These are phyloP conservation scores for Globisporangium abappressorium DNA, from an alignment of 352 stramenopile genomes.

Conservation along the genomic window DNA sequence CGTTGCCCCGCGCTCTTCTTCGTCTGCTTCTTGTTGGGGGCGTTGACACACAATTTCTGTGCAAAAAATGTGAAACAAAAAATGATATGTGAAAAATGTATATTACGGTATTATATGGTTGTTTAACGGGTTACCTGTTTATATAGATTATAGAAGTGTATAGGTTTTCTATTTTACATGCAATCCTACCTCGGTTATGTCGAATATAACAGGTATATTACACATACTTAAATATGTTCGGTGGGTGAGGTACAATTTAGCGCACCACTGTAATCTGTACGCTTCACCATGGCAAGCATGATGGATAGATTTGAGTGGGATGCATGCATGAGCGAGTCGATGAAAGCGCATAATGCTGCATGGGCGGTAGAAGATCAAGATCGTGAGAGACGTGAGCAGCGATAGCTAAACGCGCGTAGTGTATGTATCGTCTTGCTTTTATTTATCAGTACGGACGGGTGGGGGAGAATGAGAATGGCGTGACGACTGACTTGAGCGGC, in stretches of 20 bases:
- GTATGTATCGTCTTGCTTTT: conserved; percentile 5
- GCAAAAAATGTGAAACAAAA: not conserved
- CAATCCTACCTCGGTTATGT: too few species aligned
- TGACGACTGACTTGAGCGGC: not conserved
- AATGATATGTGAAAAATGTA: too few species aligned
- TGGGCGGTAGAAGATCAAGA: not conserved
- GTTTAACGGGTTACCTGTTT: too few species aligned
- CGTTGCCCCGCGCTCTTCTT: not conserved
- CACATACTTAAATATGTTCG: too few species aligned
- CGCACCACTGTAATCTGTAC: not conserved
- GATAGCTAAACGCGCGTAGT: not conserved
- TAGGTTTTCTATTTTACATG: too few species aligned
- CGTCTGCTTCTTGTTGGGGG: not conserved
- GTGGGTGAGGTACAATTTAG: not conserved
- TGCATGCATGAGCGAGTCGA: not conserved
- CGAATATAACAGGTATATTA: too few species aligned
- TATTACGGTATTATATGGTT: too few species aligned
- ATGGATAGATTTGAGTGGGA: not conserved
- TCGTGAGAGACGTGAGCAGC: not conserved
- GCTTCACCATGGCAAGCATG: not conserved
- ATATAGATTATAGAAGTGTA: too few species aligned
- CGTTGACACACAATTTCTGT: not conserved
- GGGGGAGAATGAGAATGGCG: not conserved
- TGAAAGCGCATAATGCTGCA: not conserved
- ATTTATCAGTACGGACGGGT: not conserved